Evolutionary conservation across 2,329 filamentous ascomycete genomes (phyloP).

Genomic region (Aureobasidium vineae): DNA sequence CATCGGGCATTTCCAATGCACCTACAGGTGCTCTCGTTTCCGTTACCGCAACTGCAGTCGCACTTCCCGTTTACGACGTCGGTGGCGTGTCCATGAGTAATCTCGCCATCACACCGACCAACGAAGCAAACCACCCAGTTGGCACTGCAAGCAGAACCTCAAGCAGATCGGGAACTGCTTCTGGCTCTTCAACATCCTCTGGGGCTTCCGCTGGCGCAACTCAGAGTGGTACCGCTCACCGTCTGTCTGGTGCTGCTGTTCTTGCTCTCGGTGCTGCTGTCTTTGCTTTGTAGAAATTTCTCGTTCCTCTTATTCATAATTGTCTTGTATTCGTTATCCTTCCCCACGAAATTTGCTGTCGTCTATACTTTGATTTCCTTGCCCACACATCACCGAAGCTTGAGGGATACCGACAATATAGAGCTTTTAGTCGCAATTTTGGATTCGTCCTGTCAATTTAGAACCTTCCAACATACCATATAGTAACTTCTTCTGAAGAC

Average conservation of each 20-base stretch:
- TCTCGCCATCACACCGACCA: constrained; percentile 58
- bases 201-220: constrained; percentile 21
- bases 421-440: background rate
- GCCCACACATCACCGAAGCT: background rate
- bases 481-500: no score
- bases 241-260: constrained; percentile 17
- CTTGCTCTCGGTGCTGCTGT: constrained; percentile 26
- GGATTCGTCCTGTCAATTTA: background rate
- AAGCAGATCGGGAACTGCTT: background rate
- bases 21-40: constrained; percentile 57
- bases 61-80: constrained; percentile 56
- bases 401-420: background rate
- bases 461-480: background rate
- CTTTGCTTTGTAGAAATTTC: constrained; percentile 16
- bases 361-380: background rate
- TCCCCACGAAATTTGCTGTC: background rate
- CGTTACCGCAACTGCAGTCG: constrained; percentile 57
- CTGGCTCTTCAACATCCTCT: background rate
- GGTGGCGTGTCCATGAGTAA: constrained; percentile 60
- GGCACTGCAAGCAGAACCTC: constrained; percentile 39
- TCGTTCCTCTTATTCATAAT: background rate
- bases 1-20: constrained; percentile 67
- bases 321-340: background rate
- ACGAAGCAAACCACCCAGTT: constrained; percentile 56
- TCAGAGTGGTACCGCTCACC: constrained; percentile 25